Percentiles rank a stretch among this genome's conserved stretches.
phyloP scores from a whole-genome alignment of 73 alveolate genomes.

The Paramecium caudatum region DNA sequence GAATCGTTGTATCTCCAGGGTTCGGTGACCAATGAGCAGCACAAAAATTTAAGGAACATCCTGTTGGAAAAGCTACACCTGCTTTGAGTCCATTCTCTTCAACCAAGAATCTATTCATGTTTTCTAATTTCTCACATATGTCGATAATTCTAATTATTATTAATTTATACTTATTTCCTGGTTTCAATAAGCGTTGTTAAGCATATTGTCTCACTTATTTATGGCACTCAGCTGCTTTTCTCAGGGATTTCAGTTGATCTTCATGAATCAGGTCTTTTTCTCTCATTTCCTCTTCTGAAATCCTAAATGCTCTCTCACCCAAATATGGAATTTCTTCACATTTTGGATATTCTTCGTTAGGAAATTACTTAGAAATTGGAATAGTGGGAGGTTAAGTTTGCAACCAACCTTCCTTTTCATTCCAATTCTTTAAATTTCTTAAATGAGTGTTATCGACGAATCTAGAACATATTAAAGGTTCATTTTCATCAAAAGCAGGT shows the following conservation, averaged over 20 bases:
- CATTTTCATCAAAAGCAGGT: constrained; percentile 51
- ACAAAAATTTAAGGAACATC: constrained; percentile 90
- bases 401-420: constrained; percentile 66
- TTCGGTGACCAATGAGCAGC: constrained; percentile 99
- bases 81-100: constrained; percentile 91
- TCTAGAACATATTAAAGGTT: neutral
- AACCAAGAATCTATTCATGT: constrained; percentile 86
- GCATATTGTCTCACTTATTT: constrained; percentile 96
- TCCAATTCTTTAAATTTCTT: constrained; percentile 50
- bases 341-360: constrained; percentile 88
- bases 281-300: constrained; percentile 87
- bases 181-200: constrained; percentile 86
- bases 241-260: constrained; percentile 85
- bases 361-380: constrained; percentile 90
- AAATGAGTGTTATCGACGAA: constrained; percentile 3
- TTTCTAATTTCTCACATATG: constrained; percentile 93
- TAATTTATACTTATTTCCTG: constrained; percentile 82
- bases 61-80: constrained; percentile 98
- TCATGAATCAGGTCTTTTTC: constrained; percentile 89
- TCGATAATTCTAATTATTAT: constrained; percentile 84
- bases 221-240: constrained; percentile 99
- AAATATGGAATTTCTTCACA: constrained; percentile 90
- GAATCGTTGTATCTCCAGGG: constrained; percentile 92
- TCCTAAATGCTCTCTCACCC: constrained; percentile 86
- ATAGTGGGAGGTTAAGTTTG: constrained; percentile 97